A percentile compares a stretch with the other conserved stretches of the same genome.
Conservation (phyloP, 2,329 filamentous ascomycete genomes). For the Penicillium concentricum region DNA sequence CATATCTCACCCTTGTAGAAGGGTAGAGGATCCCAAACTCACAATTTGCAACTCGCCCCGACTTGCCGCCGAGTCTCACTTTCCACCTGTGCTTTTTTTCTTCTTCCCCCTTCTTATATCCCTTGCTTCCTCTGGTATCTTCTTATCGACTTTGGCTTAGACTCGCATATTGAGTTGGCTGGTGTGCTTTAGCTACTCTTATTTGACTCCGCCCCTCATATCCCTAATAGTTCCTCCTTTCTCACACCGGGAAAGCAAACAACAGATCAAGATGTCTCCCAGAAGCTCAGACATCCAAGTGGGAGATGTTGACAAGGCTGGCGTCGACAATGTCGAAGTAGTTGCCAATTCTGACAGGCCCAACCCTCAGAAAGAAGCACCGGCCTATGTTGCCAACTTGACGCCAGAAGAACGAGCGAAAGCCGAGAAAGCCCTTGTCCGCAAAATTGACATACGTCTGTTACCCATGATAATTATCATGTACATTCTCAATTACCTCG, state of each 20-base stretch:
- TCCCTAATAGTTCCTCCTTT: not conserved
- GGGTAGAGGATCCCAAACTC: not conserved
- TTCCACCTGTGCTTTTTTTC: constrained; percentile 3
- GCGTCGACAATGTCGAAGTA: constrained; percentile 26
- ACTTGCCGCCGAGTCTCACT: not conserved
- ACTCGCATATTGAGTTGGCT: not conserved
- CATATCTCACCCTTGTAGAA: not conserved
- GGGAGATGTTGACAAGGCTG: constrained; percentile 22
- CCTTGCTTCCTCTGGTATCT: constrained; percentile 4
- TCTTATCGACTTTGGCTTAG: not conserved
- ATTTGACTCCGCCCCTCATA: not conserved
- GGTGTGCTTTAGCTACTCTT: not conserved
- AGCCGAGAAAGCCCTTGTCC: constrained; percentile 60
- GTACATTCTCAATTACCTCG: constrained; percentile 74
- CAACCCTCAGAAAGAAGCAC: constrained; percentile 29
- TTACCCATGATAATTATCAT: constrained; percentile 70
- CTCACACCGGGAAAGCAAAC: not conserved
- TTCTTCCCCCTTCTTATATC: constrained; percentile 5
- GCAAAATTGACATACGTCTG: constrained; percentile 69
- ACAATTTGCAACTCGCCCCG: not conserved
- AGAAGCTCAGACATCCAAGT: constrained; percentile 15
- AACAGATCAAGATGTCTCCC: constrained; percentile 16
- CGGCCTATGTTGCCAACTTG: constrained; percentile 42
- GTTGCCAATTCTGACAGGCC: constrained; percentile 28
- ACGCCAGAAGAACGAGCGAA: constrained; percentile 52